phyloP scores from a whole-genome alignment of 2,329 filamentous ascomycete species.

The Talaromyces sp. region DNA sequence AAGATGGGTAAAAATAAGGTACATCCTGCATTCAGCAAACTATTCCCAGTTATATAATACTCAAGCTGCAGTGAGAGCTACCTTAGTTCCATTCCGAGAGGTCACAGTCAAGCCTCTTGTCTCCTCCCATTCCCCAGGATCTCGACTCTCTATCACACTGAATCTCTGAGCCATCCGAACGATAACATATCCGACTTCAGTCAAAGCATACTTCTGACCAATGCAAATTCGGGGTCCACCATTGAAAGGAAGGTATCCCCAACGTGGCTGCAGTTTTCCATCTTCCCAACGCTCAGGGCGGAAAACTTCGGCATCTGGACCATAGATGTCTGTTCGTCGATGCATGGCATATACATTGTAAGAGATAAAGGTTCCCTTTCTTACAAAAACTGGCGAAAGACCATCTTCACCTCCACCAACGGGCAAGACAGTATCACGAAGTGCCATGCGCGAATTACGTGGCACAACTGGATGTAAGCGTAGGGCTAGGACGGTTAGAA shows the following conservation, averaged over 20 bases:
- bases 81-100: background rate
- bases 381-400: conserved; percentile 62
- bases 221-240: conserved; percentile 32
- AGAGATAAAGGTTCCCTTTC: conserved; percentile 64
- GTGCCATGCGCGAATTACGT: conserved; percentile 41
- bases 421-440: conserved; percentile 44
- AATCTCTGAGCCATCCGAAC: conserved; percentile 2
- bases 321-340: conserved; percentile 57
- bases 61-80: conserved; percentile 1
- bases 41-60: too few species aligned
- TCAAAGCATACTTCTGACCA: conserved; percentile 19
- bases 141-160: background rate
- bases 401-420: conserved; percentile 62
- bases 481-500: conserved; percentile 30
- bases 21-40: too few species aligned
- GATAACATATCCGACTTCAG: conserved; percentile 1
- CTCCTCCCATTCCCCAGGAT: background rate
- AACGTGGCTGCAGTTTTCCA: conserved; percentile 27
- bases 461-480: conserved; percentile 49
- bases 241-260: conserved; percentile 41
- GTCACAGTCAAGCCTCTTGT: background rate
- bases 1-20: too few species aligned
- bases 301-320: conserved; percentile 49
- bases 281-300: conserved; percentile 45
- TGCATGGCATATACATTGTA: conserved; percentile 75